A percentile compares a stretch with the other conserved stretches of the same genome.
phyloP scores from a whole-genome alignment of 345 rosid species.

The Excoecaria cochinchinensis region DNA sequence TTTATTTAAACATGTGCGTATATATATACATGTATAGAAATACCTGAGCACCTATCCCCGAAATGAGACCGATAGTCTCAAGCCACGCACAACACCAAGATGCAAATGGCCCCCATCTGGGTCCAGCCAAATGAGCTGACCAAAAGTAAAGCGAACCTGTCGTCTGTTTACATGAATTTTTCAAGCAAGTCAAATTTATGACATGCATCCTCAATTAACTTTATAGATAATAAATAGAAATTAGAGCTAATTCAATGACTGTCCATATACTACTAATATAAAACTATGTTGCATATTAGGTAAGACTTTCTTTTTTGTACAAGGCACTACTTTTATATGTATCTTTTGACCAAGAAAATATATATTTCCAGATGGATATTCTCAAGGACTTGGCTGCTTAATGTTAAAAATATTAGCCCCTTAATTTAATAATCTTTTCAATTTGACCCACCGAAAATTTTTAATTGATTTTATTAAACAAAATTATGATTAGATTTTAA shows the following conservation, averaged over 20 bases:
- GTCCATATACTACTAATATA: background rate
- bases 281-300: no score
- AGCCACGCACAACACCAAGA: slow-evolving; percentile 81
- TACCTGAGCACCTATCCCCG: slow-evolving; percentile 67
- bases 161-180: slow-evolving; percentile 34
- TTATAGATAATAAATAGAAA: no score
- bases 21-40: background rate
- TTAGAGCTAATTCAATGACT: background rate
- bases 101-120: slow-evolving; percentile 65
- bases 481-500: no score
- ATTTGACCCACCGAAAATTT: no score
- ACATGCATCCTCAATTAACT: no score
- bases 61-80: slow-evolving; percentile 56
- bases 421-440: no score
- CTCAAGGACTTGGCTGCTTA: no score
- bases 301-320: background rate
- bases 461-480: no score
- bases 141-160: slow-evolving; percentile 73
- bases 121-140: slow-evolving; percentile 69
- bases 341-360: background rate
- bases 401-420: no score
- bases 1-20: no score
- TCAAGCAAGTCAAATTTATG: no score
- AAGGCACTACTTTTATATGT: background rate
- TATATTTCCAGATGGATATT: background rate